A percentile compares a stretch with the other conserved stretches of the same genome.
Evolutionary conservation across 2,329 filamentous ascomycete genomes (phyloP).

Genomic region (Colletotrichum sublineola): DNA sequence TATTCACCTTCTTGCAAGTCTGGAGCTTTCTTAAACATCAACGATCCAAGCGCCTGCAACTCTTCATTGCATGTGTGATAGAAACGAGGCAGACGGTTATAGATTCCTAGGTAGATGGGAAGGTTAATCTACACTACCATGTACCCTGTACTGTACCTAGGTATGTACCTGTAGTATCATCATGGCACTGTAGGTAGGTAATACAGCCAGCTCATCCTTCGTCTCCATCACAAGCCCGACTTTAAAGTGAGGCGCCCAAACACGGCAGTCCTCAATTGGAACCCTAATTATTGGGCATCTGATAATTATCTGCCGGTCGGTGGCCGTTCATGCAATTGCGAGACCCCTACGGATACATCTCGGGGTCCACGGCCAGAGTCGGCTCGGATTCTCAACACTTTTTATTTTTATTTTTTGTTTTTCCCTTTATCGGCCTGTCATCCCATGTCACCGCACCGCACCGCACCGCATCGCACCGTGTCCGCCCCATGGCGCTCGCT

Average conservation of each 20-base stretch:
- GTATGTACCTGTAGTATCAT: too few species aligned
- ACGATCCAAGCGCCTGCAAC: not conserved
- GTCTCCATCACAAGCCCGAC: not conserved
- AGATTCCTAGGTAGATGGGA: too few species aligned
- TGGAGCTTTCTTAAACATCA: not conserved
- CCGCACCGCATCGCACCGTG: not conserved
- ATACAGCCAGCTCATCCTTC: not conserved
- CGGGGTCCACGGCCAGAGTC: not conserved
- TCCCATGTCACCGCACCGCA: constrained; percentile 17
- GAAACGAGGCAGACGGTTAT: not conserved
- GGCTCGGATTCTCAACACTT: constrained; percentile 16
- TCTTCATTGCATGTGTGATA: not conserved
- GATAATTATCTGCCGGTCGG: not conserved
- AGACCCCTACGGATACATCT: not conserved
- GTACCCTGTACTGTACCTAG: not conserved
- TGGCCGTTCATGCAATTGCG: not conserved
- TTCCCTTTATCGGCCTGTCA: not conserved
- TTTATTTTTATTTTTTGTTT: not conserved
- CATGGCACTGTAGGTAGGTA: too few species aligned
- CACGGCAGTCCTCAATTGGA: not conserved
- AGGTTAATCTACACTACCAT: too few species aligned
- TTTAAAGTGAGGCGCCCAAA: not conserved
- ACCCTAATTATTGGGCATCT: not conserved
- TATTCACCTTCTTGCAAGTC: not conserved
- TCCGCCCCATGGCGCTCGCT: not conserved